phyloP scores from a whole-genome alignment of 306 rosid genomes.

The Sicyos baderoa region DNA sequence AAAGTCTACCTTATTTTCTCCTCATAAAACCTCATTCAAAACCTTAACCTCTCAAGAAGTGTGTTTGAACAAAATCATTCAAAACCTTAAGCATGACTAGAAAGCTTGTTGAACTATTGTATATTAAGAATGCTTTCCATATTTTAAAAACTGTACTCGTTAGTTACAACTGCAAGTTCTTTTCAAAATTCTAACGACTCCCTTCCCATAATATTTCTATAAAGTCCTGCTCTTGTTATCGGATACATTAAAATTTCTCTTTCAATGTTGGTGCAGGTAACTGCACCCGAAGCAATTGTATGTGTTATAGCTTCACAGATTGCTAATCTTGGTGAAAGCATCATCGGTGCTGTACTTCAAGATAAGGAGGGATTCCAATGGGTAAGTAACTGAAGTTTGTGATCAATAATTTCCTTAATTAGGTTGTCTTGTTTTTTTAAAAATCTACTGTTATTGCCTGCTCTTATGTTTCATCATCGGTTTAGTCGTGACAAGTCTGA shows the following conservation, averaged over 20 bases:
- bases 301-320: slow-evolving; percentile 87
- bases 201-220: not conserved
- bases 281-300: slow-evolving; percentile 52
- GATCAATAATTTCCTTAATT: not conserved
- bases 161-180: not conserved
- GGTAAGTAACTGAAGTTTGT: slow-evolving; percentile 42
- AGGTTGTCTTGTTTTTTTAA: not conserved
- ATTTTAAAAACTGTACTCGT: not conserved
- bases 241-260: not conserved
- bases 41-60: no score
- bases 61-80: no score
- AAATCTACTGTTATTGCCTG: not conserved
- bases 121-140: not conserved
- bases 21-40: not conserved
- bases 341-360: slow-evolving; percentile 88
- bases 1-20: not conserved
- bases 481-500: not conserved
- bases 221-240: not conserved
- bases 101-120: not conserved
- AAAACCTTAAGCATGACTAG: not conserved
- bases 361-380: slow-evolving; percentile 90
- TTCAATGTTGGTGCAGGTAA: slow-evolving; percentile 38
- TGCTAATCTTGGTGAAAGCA: slow-evolving; percentile 93
- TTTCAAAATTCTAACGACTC: not conserved
- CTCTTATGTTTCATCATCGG: not conserved